Evolutionary conservation across 2,329 filamentous ascomycete genomes (phyloP), one percentile per base, ranked within the genome.

Genomic region (Uncinocarpus reesii): DNA sequence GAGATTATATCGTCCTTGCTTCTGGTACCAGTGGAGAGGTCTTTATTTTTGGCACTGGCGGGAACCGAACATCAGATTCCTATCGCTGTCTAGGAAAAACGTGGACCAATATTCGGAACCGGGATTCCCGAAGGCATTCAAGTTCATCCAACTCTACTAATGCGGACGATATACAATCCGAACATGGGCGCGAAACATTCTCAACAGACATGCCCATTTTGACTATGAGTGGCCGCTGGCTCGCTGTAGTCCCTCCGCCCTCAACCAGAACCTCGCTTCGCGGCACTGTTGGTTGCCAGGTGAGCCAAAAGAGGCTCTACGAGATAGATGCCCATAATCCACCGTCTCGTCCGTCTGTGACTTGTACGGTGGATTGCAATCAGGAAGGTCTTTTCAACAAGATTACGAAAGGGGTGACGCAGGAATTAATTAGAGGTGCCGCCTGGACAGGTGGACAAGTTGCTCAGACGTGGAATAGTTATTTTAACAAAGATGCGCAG

Each of bases 21-120:
- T 95, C 88, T 42, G 88, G 87, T 2, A 69, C 75, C 18, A 95
- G 86, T 42, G 90, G 90, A 10, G 90, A 96, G 67, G 81, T 90
- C 38, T 95, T 84, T 74, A 71, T 95, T 6, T 96, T 82, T 76
- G 62, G 71, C 26, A 53, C 64, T 46, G 56, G 53, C 31, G 52
- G 48, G 20, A 54, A 55, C 38, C 56, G 55, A 11, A 50, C 52
- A 13, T 49, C 53, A 8, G 54, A 53, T 26, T 51, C 53, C 11
- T 83, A 79, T 60, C 70, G 72, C 50, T 95, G 88, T 58, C 73
- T 92, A 48, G 89, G 83, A 16, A 98, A 98, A 67, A 70, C 93
- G 15, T 98, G 92, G 92, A 95, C 92, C 0, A 82, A 81, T 37
- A 71, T 95, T 23, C 86, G 92, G 60, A 76, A 62, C 11, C 62